Base-by-base conservation (phyloP, 768 basidiomycete genomes). In the Tylopilus cervinicoccineus region DNA sequence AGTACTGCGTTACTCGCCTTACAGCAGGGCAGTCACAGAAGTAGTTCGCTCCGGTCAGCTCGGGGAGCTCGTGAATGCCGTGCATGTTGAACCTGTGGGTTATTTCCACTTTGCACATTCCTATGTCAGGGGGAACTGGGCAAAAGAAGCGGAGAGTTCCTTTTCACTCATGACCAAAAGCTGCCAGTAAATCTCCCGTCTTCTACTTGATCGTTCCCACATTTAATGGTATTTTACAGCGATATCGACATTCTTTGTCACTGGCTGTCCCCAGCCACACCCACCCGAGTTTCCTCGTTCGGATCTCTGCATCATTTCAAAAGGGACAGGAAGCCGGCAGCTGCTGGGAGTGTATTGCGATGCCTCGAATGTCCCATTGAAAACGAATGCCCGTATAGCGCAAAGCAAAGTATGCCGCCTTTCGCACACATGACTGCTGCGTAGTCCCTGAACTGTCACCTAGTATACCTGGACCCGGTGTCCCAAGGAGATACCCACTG, bases 41-140 rank as follows among this genome's bases (percentile, higher is more conserved):
- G 74, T 88, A 29, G 72, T 94, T 43, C 81, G 75, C 16, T 88
- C 88, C 12, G 80, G 86, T 1, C 61, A 64, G 13, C 76, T 94
- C 0, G 92, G 92, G 2, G 77, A 83, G 42, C 80, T 93, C 24
- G 74, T 94, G 60, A 94, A 94, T 53, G 76, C 81, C 11, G 86
- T 88, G 19, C 91, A 92, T 48, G 70, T 93, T 46, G 92, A 94
- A 59, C 92, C 92, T 0, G 81, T 92, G 1, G 91, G 88, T 5
- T 83, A 89, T 60, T 89, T 76, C 58, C 92, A 93, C 65, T 93
- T 93, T 66, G 87, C 91, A 2, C 92, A 94, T 65, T 90, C 88
- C 0, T 94, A 81, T 58, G 92, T 94, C 26, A 79, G 92, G 28
- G 92, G 82, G 2, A 84, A 84, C 62, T 94, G 92, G 92, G 66